A percentile compares a stretch with the other conserved stretches of the same genome.
phyloP scores from a whole-genome alignment of 2,329 filamentous ascomycete genomes.

The Xylariaceae sp. region DNA sequence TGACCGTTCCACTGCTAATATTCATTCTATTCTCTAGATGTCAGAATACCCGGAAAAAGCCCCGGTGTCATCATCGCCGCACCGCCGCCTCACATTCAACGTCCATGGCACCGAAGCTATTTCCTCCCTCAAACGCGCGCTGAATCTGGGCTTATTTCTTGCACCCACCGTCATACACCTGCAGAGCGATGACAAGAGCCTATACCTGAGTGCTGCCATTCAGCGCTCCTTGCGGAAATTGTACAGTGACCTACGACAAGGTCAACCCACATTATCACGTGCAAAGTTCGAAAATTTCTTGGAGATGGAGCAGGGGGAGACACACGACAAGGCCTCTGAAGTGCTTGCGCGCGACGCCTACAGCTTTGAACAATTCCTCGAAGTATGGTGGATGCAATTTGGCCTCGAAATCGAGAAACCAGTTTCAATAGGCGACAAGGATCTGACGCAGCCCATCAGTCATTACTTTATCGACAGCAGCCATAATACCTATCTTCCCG shows the following conservation, averaged over 20 bases:
- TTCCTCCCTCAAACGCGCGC: constrained; percentile 32
- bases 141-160: constrained; percentile 31
- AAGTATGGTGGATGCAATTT: constrained; percentile 43
- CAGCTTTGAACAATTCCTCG: constrained; percentile 47
- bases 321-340: constrained; percentile 20
- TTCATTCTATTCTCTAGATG: constrained; percentile 18
- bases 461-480: constrained; percentile 95
- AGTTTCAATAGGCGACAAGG: constrained; percentile 43
- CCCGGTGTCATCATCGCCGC: constrained; percentile 20
- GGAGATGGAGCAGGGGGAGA: constrained; percentile 46
- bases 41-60: constrained; percentile 21
- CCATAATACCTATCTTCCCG: constrained; percentile 88
- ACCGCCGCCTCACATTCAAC: constrained; percentile 30
- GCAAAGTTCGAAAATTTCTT: constrained; percentile 48
- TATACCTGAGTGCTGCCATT: constrained; percentile 47
- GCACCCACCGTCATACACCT: constrained; percentile 32
- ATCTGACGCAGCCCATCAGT: constrained; percentile 65
- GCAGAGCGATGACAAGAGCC: constrained; percentile 27
- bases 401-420: constrained; percentile 44
- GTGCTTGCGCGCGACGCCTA: constrained; percentile 41
- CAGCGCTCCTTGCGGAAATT: constrained; percentile 45
- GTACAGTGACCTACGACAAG: constrained; percentile 43
- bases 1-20: constrained; percentile 15
- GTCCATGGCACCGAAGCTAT: constrained; percentile 31
- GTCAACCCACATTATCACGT: constrained; percentile 34